Conservation (phyloP, 2,329 filamentous ascomycete species). For the Claviceps fusiformis region DNA sequence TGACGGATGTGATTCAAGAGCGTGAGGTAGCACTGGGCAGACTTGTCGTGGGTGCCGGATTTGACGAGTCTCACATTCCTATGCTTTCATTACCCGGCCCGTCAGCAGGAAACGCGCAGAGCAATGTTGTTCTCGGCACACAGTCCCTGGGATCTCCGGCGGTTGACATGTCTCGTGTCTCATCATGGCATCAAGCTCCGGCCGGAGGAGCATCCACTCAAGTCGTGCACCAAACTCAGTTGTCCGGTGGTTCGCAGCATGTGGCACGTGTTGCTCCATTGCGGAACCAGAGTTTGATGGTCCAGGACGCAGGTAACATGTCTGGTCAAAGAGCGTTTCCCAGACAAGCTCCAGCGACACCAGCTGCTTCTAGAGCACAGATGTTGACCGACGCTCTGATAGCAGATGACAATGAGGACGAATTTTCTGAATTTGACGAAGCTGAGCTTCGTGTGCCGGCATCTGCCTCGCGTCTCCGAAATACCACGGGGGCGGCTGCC, state of each 20-base stretch:
- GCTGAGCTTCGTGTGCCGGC: slow-evolving; percentile 9
- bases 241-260: slow-evolving; percentile 17
- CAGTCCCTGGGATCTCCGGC: slow-evolving; percentile 22
- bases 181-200: slow-evolving; percentile 20
- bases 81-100: slow-evolving; percentile 11
- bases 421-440: slow-evolving; percentile 19
- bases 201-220: slow-evolving; percentile 26
- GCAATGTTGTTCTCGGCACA: slow-evolving; percentile 29
- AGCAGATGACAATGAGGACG: slow-evolving; percentile 12
- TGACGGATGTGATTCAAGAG: slow-evolving; percentile 30
- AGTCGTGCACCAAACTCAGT: slow-evolving; percentile 39
- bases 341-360: slow-evolving; percentile 8
- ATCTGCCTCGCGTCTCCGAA: neutral
- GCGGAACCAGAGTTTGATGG: slow-evolving; percentile 11
- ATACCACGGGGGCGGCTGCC: neutral
- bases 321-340: slow-evolving; percentile 13
- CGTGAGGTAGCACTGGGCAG: slow-evolving; percentile 29
- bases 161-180: slow-evolving; percentile 20
- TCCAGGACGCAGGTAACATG: slow-evolving; percentile 12
- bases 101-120: slow-evolving; percentile 6
- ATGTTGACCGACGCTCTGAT: neutral
- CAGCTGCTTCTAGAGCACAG: slow-evolving; percentile 2
- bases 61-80: slow-evolving; percentile 28
- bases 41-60: slow-evolving; percentile 29
- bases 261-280: slow-evolving; percentile 8